These are phyloP conservation scores for Peribolospora baueri DNA, from an alignment of 768 basidiomycete genomes.

Conservation along the genomic window DNA sequence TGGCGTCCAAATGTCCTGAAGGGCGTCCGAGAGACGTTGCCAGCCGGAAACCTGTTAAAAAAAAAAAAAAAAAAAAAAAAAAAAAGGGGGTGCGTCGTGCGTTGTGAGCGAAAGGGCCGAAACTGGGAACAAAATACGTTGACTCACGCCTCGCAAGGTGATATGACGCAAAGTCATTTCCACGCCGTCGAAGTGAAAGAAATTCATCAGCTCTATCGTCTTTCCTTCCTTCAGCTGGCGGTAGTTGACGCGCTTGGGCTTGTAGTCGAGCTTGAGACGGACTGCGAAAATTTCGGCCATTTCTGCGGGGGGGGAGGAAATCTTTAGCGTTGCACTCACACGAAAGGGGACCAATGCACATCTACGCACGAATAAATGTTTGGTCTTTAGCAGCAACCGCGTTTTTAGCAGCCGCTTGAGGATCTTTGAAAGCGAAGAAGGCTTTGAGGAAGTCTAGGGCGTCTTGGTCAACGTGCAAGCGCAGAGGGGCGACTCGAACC, in stretches of 20 bases:
- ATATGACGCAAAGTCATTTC: constrained; percentile 94
- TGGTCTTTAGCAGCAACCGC: not conserved
- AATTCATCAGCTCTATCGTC: constrained; percentile 96
- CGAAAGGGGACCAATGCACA: not conserved
- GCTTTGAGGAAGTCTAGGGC: constrained; percentile 93
- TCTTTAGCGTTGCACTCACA: not conserved
- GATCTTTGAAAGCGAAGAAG: constrained; percentile 63
- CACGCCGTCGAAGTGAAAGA: constrained; percentile 97
- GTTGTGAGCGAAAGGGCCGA: too few relatives aligned
- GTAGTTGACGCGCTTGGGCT: constrained; percentile 90
- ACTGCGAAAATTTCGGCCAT: constrained; percentile 86
- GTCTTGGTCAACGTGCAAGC: constrained; percentile 92
- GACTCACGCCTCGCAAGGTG: constrained; percentile 62
- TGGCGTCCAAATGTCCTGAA: constrained; percentile 98
- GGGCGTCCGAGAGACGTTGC: constrained; percentile 58
- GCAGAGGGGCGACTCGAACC: constrained; percentile 72
- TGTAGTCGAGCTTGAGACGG: constrained; percentile 89
- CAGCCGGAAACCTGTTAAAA: constrained; percentile 60
- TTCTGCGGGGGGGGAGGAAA: constrained; percentile 26
- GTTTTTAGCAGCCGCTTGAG: not conserved
- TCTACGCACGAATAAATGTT: not conserved
- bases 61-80: not conserved
- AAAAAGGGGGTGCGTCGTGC: too few relatives aligned
- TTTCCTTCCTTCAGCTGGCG: constrained; percentile 64
- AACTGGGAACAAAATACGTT: not conserved